Conservation (phyloP, 108 stramenopile genomes). For the Fragilaria crotonensis region DNA sequence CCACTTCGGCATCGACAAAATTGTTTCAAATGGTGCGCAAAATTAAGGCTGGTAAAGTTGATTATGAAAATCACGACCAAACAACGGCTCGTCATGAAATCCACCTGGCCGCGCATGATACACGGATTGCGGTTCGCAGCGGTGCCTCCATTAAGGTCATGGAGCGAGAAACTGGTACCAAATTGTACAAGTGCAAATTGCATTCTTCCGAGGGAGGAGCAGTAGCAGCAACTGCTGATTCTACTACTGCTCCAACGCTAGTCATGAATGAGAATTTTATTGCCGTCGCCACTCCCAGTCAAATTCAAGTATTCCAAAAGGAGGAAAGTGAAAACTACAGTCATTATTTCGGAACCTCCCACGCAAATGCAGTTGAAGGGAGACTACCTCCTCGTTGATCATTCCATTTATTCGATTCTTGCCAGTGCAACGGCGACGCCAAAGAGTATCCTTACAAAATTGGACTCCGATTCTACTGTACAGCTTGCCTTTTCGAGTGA, state of each 20-base stretch:
- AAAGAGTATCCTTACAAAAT: neutral
- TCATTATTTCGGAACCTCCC: neutral
- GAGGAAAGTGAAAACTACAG: neutral
- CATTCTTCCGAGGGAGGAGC: too few species aligned
- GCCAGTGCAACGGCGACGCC: neutral
- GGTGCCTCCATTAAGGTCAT: constrained; percentile 12
- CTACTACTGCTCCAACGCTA: too few species aligned
- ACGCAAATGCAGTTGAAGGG: neutral
- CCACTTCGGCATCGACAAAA: too few species aligned
- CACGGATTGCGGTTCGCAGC: constrained; percentile 1
- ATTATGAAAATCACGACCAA: neutral
- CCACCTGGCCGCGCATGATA: neutral
- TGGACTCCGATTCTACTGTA: constrained; percentile 4
- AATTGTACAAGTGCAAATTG: too few species aligned
- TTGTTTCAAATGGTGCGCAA: constrained; percentile 31
- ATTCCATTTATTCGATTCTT: neutral
- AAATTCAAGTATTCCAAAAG: neutral
- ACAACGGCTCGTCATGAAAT: neutral
- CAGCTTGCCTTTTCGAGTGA: constrained; percentile 7
- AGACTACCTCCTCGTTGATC: neutral
- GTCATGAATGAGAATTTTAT: neutral
- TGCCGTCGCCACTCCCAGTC: neutral
- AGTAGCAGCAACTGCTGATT: too few species aligned
- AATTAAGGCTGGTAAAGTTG: constrained; percentile 29
- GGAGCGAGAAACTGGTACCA: constrained; percentile 7